Percentiles rank a stretch among this genome's conserved stretches.
These are phyloP conservation scores for Cystofilobasidium capitatum DNA, from an alignment of 768 basidiomycete genomes.

Conservation along the genomic window DNA sequence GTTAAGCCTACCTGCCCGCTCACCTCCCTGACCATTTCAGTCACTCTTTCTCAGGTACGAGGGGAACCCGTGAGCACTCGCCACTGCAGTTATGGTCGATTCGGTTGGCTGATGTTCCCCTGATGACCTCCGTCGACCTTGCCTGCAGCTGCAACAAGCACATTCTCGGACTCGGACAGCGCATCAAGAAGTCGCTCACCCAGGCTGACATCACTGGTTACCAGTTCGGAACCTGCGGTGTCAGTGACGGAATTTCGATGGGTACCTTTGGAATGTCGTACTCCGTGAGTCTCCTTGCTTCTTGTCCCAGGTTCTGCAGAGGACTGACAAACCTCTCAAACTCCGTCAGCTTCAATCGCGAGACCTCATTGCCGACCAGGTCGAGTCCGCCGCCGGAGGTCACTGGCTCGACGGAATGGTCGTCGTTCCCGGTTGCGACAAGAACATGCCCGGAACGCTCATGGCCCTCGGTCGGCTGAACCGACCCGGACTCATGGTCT, in stretches of 20 bases:
- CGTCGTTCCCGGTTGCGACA: slow-evolving; percentile 93
- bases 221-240: slow-evolving; percentile 94
- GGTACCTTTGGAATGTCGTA: slow-evolving; percentile 87
- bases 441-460: slow-evolving; percentile 99
- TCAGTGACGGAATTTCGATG: slow-evolving; percentile 98
- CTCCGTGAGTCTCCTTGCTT: slow-evolving; percentile 21
- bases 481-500: slow-evolving; percentile 93
- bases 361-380: slow-evolving; percentile 94
- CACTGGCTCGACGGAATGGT: slow-evolving; percentile 99
- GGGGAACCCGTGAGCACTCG: slow-evolving; percentile 76
- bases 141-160: slow-evolving; percentile 79
- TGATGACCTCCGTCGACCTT: background rate
- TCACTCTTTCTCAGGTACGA: slow-evolving; percentile 63
- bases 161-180: slow-evolving; percentile 75
- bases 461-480: slow-evolving; percentile 95
- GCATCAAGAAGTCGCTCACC: slow-evolving; percentile 69
- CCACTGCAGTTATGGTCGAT: background rate
- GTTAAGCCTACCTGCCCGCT: too few relatives aligned
- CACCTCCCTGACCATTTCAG: too few relatives aligned
- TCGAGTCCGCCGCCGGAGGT: slow-evolving; percentile 89
- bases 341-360: slow-evolving; percentile 78
- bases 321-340: background rate
- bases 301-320: background rate
- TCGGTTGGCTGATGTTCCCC: background rate
- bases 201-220: slow-evolving; percentile 72